Conservation (phyloP, 176 grass and related monocot genomes). For the Pontederia crassipes region DNA sequence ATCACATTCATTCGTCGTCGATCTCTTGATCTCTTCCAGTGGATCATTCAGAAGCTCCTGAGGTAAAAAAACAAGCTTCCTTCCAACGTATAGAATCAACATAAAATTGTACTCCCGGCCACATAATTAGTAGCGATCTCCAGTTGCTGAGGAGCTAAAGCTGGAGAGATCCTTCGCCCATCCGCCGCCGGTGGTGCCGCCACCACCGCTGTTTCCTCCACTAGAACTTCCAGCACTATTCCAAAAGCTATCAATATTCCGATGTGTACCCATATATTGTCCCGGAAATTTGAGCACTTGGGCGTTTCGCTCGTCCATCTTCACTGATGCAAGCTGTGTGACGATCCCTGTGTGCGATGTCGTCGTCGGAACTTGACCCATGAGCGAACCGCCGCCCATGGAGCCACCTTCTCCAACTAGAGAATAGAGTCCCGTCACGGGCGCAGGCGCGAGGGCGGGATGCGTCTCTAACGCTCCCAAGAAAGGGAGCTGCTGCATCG, state of each 20-base stretch:
- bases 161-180: constrained; percentile 57
- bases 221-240: constrained; percentile 9
- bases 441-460: constrained; percentile 16
- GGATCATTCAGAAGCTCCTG: too few species aligned
- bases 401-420: constrained; percentile 33
- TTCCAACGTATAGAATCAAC: too few species aligned
- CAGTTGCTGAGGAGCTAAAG: constrained; percentile 49
- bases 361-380: constrained; percentile 32
- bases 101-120: too few species aligned
- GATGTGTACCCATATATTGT: constrained; percentile 38
- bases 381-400: constrained; percentile 19
- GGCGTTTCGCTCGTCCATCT: constrained; percentile 29
- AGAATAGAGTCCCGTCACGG: constrained; percentile 24
- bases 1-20: too few species aligned
- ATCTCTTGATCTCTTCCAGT: too few species aligned
- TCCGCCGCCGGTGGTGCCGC: constrained; percentile 17
- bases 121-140: background rate
- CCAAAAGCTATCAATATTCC: constrained; percentile 41
- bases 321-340: constrained; percentile 38
- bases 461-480: constrained; percentile 32
- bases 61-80: too few species aligned
- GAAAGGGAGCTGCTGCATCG: constrained; percentile 62
- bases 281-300: constrained; percentile 37
- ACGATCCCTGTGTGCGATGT: constrained; percentile 3
- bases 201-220: constrained; percentile 4